phyloP scores from a whole-genome alignment of 148 eudicot species.

The Camellia granthamiana region DNA sequence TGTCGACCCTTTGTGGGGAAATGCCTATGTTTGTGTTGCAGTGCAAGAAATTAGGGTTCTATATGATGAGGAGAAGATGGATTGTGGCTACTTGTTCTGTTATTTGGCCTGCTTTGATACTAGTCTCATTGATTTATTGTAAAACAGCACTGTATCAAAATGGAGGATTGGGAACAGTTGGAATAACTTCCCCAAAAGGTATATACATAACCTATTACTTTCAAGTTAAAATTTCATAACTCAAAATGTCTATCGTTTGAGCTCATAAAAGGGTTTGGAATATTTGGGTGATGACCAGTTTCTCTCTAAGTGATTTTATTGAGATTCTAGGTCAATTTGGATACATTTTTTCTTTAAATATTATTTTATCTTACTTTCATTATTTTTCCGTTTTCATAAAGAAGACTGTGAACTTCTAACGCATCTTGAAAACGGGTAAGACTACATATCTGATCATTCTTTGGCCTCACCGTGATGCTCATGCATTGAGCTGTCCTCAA shows the following conservation, averaged over 20 bases:
- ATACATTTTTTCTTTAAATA: no score
- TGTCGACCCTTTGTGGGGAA: background rate
- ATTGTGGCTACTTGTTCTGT: background rate
- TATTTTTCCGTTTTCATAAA: no score
- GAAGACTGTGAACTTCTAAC: no score
- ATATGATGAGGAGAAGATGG: background rate
- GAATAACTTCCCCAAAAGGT: background rate
- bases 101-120: background rate
- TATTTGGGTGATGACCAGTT: background rate
- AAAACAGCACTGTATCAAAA: background rate
- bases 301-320: background rate
- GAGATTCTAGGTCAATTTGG: background rate
- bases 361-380: no score
- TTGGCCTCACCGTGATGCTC: no score
- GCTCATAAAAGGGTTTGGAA: background rate
- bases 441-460: no score
- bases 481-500: no score
- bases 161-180: background rate
- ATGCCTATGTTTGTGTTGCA: background rate
- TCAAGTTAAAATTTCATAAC: background rate
- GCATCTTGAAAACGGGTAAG: no score
- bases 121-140: background rate
- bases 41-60: background rate
- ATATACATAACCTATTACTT: background rate
- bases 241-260: background rate